A percentile compares a stretch with the other conserved stretches of the same genome.
phyloP scores from a whole-genome alignment of 805 yeast genomes.

The Millerago galiae region DNA sequence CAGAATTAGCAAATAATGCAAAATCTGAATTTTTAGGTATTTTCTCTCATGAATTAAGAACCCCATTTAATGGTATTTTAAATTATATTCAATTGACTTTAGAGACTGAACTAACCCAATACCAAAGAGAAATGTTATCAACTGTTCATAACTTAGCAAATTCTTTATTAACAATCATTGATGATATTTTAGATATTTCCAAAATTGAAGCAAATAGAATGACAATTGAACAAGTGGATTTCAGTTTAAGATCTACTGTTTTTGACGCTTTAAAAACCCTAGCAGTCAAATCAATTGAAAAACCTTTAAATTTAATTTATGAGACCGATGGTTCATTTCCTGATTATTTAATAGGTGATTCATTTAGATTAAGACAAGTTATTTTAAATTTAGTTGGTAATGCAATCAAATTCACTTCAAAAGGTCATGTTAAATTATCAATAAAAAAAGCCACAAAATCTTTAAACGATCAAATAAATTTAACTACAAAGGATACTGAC shows the following conservation, averaged over 20 bases:
- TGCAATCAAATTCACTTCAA: conserved; percentile 80
- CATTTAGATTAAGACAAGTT: conserved; percentile 82
- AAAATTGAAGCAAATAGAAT: conserved; percentile 90
- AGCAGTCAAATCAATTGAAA: conserved; percentile 86
- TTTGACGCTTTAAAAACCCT: conserved; percentile 85
- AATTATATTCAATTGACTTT: conserved; percentile 88
- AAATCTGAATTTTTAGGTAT: conserved; percentile 87
- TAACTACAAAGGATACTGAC: conserved; percentile 24
- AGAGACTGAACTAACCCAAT: conserved; percentile 84
- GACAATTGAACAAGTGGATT: conserved; percentile 87
- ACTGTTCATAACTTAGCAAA: conserved; percentile 86
- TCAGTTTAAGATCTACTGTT: conserved; percentile 77
- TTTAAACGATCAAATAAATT: conserved; percentile 18
- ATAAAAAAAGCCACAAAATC: conserved; percentile 47
- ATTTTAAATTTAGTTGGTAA: conserved; percentile 82
- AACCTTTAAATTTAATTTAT: conserved; percentile 71
- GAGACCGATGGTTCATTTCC: conserved; percentile 84
- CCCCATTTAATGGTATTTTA: conserved; percentile 89
- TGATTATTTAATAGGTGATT: conserved; percentile 79
- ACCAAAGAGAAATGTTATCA: conserved; percentile 85
- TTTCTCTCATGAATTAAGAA: conserved; percentile 81
- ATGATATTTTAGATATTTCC: conserved; percentile 85
- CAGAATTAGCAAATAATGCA: conserved; percentile 82
- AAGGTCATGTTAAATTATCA: conserved; percentile 72
- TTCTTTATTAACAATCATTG: conserved; percentile 78